These are phyloP conservation scores for Solanum acaule DNA, from an alignment of 257 asterid genomes.

Conservation along the genomic window DNA sequence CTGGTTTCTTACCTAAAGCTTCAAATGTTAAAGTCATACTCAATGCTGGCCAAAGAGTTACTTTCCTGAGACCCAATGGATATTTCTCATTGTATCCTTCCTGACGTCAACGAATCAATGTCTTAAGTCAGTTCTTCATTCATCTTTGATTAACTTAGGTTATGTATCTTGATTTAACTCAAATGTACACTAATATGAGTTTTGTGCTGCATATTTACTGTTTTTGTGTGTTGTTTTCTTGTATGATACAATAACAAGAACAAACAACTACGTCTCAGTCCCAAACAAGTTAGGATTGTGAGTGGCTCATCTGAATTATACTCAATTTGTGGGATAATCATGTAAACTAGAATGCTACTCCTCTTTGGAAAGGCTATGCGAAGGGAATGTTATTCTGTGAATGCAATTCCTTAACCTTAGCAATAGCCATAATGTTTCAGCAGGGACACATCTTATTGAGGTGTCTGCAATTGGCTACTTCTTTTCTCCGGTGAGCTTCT, in stretches of 20 bases:
- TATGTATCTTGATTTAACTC: too few relatives aligned
- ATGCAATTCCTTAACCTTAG: conserved; percentile 40
- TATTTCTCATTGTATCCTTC: conserved; percentile 95
- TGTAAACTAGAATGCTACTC: not conserved
- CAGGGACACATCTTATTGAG: conserved; percentile 96
- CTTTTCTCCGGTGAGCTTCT: conserved; percentile 80
- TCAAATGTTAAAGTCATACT: conserved; percentile 71
- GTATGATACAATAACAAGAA: not conserved
- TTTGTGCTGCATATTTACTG: not conserved
- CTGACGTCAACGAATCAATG: not conserved
- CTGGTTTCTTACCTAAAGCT: conserved; percentile 61
- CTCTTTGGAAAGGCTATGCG: not conserved
- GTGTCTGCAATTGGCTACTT: conserved; percentile 82
- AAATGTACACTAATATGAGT: not conserved
- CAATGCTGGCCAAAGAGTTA: conserved; percentile 80
- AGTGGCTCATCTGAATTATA: not conserved
- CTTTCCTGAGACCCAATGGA: conserved; percentile 81
- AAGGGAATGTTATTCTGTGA: not conserved
- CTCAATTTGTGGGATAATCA: not conserved
- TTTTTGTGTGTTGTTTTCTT: not conserved
- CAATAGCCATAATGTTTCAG: conserved; percentile 77
- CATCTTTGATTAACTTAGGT: too few relatives aligned
- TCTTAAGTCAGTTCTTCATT: not conserved
- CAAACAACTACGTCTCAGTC: not conserved
- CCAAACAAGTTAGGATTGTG: not conserved